Percentiles rank a stretch among this genome's conserved stretches.
Conservation (phyloP, 306 rosid species). For the Sophora flavescens region DNA sequence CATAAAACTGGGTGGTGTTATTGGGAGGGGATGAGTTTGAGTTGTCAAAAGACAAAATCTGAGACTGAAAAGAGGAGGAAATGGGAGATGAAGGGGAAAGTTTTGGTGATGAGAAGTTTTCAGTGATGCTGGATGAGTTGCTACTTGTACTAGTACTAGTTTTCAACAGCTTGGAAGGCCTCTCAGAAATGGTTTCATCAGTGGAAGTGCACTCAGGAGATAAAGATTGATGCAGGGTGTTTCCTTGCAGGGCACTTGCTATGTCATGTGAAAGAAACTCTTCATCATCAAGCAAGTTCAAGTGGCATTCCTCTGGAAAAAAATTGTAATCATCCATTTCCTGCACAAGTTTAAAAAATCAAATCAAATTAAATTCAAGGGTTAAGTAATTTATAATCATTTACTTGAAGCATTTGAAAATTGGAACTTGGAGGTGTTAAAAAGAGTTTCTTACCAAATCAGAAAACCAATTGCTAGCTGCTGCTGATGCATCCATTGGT, state of each 20-base stretch:
- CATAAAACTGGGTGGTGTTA: conserved; percentile 39
- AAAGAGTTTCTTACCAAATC: conserved; percentile 59
- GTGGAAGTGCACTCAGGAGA: conserved; percentile 52
- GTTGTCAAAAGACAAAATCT: conserved; percentile 68
- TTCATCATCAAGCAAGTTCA: conserved; percentile 45
- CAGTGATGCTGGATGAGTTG: conserved; percentile 43
- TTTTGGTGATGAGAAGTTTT: conserved; percentile 47
- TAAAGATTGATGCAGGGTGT: conserved; percentile 46
- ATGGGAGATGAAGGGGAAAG: conserved; percentile 57
- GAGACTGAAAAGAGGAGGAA: conserved; percentile 50
- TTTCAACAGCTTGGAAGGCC: conserved; percentile 35
- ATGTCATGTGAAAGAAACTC: conserved; percentile 51
- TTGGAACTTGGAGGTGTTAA: not conserved
- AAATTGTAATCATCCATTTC: conserved; percentile 58
- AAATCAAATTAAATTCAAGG: not conserved
- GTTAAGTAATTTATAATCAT: not conserved
- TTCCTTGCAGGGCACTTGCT: conserved; percentile 42
- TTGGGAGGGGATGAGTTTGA: conserved; percentile 35
- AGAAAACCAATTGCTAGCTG: conserved; percentile 54
- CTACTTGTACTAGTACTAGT: conserved; percentile 20
- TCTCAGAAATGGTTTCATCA: conserved; percentile 50
- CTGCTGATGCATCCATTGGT: conserved; percentile 52
- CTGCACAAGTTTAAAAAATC: conserved; percentile 33
- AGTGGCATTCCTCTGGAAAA: conserved; percentile 43
- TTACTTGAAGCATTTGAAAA: not conserved